A percentile compares a stretch with the other conserved stretches of the same genome.
Evolutionary conservation across 2,329 filamentous ascomycete genomes (phyloP).

Genomic region (Tolypocladium cylindrosporum): DNA sequence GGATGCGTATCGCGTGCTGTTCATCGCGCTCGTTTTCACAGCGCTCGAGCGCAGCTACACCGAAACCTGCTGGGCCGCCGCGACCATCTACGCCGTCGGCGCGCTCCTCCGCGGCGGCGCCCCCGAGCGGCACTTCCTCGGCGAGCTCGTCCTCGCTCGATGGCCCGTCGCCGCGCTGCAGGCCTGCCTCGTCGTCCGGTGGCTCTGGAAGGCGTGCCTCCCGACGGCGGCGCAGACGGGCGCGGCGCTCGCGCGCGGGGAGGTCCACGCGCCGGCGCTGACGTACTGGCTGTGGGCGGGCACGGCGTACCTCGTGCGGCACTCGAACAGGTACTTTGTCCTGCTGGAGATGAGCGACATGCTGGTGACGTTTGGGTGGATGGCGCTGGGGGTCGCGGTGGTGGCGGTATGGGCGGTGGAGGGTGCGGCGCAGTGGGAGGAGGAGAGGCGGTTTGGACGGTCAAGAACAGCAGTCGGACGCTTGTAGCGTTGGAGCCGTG

Average conservation of each 20-base stretch:
- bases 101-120: constrained; percentile 7
- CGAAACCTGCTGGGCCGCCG: constrained; percentile 13
- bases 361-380: constrained; percentile 12
- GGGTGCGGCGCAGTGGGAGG: not conserved
- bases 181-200: constrained; percentile 12
- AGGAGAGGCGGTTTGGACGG: not conserved
- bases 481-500: not conserved
- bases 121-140: constrained; percentile 4
- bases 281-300: constrained; percentile 6
- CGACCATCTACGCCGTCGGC: constrained; percentile 15
- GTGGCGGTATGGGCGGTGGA: constrained; percentile 2
- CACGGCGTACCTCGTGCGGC: constrained; percentile 17
- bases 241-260: not conserved
- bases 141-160: constrained; percentile 4
- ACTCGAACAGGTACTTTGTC: constrained; percentile 27
- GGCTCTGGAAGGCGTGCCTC: not conserved
- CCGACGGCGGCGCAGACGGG: not conserved
- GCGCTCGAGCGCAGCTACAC: constrained; percentile 19
- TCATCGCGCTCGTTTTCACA: constrained; percentile 15
- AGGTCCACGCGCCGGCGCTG: constrained; percentile 1
- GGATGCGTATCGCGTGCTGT: constrained; percentile 5
- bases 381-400: constrained; percentile 16
- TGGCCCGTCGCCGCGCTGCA: constrained; percentile 4
- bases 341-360: constrained; percentile 26
- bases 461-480: not conserved